Base-by-base conservation (phyloP, 192 early-diverging fungal species). In the Spizellomyces sp. region DNA sequence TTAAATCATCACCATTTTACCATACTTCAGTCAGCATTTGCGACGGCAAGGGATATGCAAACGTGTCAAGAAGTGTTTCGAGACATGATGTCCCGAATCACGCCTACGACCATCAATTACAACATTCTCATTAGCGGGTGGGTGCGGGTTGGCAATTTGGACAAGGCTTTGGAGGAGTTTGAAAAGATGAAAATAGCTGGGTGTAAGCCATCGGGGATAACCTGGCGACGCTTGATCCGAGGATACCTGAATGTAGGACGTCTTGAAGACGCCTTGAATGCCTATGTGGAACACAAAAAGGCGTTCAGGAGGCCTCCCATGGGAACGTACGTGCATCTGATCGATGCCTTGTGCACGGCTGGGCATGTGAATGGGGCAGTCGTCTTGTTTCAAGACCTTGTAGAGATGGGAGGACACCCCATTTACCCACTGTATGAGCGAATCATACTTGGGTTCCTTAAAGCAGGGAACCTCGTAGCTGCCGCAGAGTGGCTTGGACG, bases 1-100 rank as follows among this genome's bases (percentile, higher is more conserved):
- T 27, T 72, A 0, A 64, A 72, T 42, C 48, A 54, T 14, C n/a
- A 64, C 45, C 70, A 72, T 56, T 64, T 43, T 36, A 64, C 70
- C 60, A 64, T 72, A 8, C n/a, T 72, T 21, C 48, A 55, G 50
- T 48, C 47, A 19, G 70, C 70, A 47, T 72, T 72, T 72, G 70
- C 62, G 8, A 21, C 45, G 15, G 70, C 62, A 6, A 64, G 61
- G n/a, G 70, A 72, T 19, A 72, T 72, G 70, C 22, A 72, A 60
- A 64, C 70, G 12, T 64, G 48, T 17, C 52, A 56, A 62, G 62
- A 63, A 56, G 70, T 72, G n/a, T 42, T 63, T 6, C 17, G 52
- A 17, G 70, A 72, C 62, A 63, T 72, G 60, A 64, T 72, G 70
- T 19, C 12, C 10, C 69, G 41, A 44, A 64, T 44, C 36, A 12